Evolutionary conservation across 164 flowering plant species (phyloP), one percentile per base, ranked within the genome.

Genomic region (Umbilicus rupestris): DNA sequence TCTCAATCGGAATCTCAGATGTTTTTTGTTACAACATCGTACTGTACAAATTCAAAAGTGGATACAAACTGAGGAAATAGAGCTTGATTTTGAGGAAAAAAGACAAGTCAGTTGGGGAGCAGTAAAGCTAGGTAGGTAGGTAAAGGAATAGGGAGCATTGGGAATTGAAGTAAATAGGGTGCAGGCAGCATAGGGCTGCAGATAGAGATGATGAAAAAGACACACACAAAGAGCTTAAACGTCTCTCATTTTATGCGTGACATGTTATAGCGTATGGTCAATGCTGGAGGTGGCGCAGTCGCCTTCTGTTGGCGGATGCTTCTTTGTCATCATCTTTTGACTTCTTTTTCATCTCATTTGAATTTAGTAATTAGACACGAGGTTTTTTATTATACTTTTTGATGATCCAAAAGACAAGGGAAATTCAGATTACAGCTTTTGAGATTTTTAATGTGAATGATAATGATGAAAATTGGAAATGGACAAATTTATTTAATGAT

Each of bases 281-380:
- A 64, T 26, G 60, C 31, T 28, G 60, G 60, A 16, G 60, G 60
- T 55, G 60, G 60, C n/a, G 60, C 60, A 55, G 60, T 55, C 60
- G 33, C 19, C 33, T 26, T 19, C 60, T 19, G n/a, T 55, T 55
- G 60, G 31, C 60, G 17, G 19, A 28, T 16, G 60, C 60, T 15
- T 26, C 60, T 26, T 55, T 28, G 60, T 24, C 60, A 28, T 55
- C 17, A 28, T 15, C 29, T 52, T 52, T 26, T 55, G 33, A 55
- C 60, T 26, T 55, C 33, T 10, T 55, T 55, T 55, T 28, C 31
- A 28, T 55, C 19, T 55, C 33, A 55, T 26, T 55, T 55, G 60
- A 55, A 55, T 28, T 26, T 5, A 28, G 29, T 7, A 26, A 55
- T n/a, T n/a, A n/a, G n/a, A 47, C 52, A 47, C 20, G 52, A 47